Percentiles rank a stretch among this genome's conserved stretches.
Evolutionary conservation across 257 asterid genomes (phyloP).

Genomic region (Leptodermis oblonga): DNA sequence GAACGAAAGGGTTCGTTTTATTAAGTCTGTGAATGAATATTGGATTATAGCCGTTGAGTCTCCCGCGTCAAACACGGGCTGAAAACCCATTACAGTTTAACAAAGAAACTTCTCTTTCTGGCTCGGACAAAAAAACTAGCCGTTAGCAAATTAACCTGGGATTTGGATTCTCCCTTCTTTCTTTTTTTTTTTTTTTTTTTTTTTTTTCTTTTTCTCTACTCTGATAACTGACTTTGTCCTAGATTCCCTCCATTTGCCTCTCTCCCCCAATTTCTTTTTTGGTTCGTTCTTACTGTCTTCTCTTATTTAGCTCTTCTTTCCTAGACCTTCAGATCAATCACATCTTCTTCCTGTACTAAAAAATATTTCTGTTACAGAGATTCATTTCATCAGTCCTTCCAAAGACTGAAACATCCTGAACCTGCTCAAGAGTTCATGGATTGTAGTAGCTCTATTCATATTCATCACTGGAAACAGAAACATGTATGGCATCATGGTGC

Average conservation of each 20-base stretch:
- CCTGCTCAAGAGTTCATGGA: constrained; percentile 11
- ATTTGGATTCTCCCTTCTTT: neutral
- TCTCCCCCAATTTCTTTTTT: constrained; percentile 15
- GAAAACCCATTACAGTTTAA: constrained; percentile 9
- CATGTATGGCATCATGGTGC: constrained; percentile 2
- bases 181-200: constrained; percentile 2
- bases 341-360: constrained; percentile 23
- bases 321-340: neutral
- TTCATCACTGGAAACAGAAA: constrained; percentile 17
- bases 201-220: constrained; percentile 5
- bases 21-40: neutral
- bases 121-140: constrained; percentile 28
- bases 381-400: neutral
- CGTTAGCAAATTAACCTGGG: constrained; percentile 22
- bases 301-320: constrained; percentile 22
- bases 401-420: neutral
- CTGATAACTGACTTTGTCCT: constrained; percentile 12
- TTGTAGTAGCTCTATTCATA: neutral
- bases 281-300: constrained; percentile 12
- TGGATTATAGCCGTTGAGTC: constrained; percentile 49
- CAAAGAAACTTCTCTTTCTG: neutral
- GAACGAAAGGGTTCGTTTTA: neutral
- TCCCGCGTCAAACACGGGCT: constrained; percentile 46
- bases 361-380: neutral
- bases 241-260: constrained; percentile 24